These are phyloP conservation scores for Trifolium subterraneum DNA, from an alignment of 306 rosid genomes.

Conservation along the genomic window DNA sequence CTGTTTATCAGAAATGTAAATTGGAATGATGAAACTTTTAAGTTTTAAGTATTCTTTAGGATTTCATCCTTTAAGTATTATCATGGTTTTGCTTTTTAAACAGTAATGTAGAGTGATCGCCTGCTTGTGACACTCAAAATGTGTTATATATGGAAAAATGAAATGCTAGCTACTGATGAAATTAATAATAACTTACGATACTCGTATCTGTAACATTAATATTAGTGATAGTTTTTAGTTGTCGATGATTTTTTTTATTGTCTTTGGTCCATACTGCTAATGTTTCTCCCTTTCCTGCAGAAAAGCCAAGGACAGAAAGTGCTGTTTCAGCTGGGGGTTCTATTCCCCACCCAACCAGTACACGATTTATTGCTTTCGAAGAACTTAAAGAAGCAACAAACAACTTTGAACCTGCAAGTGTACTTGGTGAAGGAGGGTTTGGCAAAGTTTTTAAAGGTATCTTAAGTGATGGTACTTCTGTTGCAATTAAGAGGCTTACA, in stretches of 20 bases:
- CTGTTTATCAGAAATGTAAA: constrained; percentile 6
- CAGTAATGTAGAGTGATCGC: background rate
- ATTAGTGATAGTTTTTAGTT: background rate
- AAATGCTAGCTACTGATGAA: background rate
- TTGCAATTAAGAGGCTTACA: constrained; percentile 94
- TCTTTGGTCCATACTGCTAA: constrained; percentile 24
- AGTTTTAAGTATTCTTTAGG: background rate
- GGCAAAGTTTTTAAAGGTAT: constrained; percentile 94
- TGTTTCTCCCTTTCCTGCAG: constrained; percentile 48
- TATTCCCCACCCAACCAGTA: constrained; percentile 92
- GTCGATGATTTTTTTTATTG: background rate
- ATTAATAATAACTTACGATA: background rate
- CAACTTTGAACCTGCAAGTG: constrained; percentile 82
- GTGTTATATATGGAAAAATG: constrained; percentile 27
- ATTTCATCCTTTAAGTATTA: background rate
- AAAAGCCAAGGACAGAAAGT: constrained; percentile 63
- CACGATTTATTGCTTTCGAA: constrained; percentile 87
- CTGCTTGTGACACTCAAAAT: constrained; percentile 18
- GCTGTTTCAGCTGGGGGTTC: constrained; percentile 65
- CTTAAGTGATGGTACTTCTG: constrained; percentile 91
- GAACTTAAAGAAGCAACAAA: constrained; percentile 97
- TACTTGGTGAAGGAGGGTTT: constrained; percentile 97
- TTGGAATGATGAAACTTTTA: constrained; percentile 12
- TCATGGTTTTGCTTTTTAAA: constrained; percentile 3
- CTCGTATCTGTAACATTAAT: constrained; percentile 22